Evolutionary conservation across 2,329 filamentous ascomycete species (phyloP), one percentile per base, ranked within the genome.

Genomic region (Aspergillus brasiliensis): DNA sequence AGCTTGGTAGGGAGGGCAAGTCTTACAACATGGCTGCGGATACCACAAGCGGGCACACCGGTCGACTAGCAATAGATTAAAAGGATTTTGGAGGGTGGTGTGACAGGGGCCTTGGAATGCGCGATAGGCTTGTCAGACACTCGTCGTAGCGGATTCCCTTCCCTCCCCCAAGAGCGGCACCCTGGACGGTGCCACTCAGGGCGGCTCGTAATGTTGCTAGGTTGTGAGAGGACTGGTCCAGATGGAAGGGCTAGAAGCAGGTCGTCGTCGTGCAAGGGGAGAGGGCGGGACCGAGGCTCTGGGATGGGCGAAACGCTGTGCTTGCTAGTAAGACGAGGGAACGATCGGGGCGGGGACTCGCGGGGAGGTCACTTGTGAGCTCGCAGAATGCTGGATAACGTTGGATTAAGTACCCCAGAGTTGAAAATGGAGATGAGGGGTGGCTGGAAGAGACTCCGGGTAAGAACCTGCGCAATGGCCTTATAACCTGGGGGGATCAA

Each of bases 21-120:
- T 54, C 66, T 67, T 68, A 68, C 66, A 68, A 68, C 66, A 68
- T 68, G 64, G 60, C 48, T 65, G 59, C 61, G 52, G 54, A 37
- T 51, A 25, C 40, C 38, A 59, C 19, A 40, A 34, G n/a, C 34
- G 52, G 13, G 51, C 34, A 51, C 52, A 49, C 56, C 40, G 42
- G 48, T 48, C 49, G 37, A 27, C 49, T 51, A 34, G 40, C 31
- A 5, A 34, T 19, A 52, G 38, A 37, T 51, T 55, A 15, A 46
- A 34, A 42, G 31, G 47, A 44, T 19, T 55, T 51, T 51, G 46
- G 40, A 27, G 38, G 40, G 27, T 55, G 52, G 38, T 55, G 34
- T 46, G 38, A 55, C 23, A n/a, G 27, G 52, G 52, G 38, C 52
- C 37, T 42, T 10, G 38, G 40, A 55, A 38, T 52, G 31, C 31